Base-by-base conservation (phyloP, 345 rosid genomes). In the Laguncularia racemosa region DNA sequence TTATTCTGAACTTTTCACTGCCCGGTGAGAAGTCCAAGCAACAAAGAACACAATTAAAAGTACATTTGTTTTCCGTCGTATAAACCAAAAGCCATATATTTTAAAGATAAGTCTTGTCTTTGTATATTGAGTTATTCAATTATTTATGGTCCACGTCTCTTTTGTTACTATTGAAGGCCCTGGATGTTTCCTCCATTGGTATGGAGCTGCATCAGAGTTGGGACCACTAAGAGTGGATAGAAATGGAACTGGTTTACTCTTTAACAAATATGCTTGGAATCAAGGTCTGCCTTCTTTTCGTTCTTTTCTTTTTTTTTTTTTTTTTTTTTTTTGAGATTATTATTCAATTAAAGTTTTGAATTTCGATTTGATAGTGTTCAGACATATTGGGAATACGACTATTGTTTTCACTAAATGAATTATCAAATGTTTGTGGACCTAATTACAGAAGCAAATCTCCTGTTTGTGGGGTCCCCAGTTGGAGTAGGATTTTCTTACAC, bases 401-500 rank as follows among this genome's bases (percentile, higher is more conserved):
- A 21, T 11, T 52, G 12, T 21, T 18, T 12, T 10, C 1, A 0
- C 3, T 50, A 13, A 12, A 21, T 50, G 12, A 28, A 16, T 3
- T 16, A 6, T 28, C 16, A 3, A 19, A 13, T 21, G 3, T 4
- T 46, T 46, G 40, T 10, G 54, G 19, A n/a, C 47, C 23, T n/a
- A n/a, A n/a, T n/a, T n/a, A n/a, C n/a, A 84, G 86, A 75, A 63
- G 80, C 83, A 18, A 84, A 79, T 73, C 63, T 84, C 70, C 69
- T 81, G 56, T 84, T 84, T 61, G 75, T 84, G 52, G 90, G 81
- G 60, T 81, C 90, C 53, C 90, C 87, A 0, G 75, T 77, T 52
- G 87, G 87, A 63, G 87, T 84, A 43, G 87, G 90, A 61, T 84
- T 81, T 67, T 84, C 87, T 50, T 84, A 79, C 79, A 76, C 90